phyloP scores from a whole-genome alignment of 768 basidiomycete species.

The Harrya chromipes region DNA sequence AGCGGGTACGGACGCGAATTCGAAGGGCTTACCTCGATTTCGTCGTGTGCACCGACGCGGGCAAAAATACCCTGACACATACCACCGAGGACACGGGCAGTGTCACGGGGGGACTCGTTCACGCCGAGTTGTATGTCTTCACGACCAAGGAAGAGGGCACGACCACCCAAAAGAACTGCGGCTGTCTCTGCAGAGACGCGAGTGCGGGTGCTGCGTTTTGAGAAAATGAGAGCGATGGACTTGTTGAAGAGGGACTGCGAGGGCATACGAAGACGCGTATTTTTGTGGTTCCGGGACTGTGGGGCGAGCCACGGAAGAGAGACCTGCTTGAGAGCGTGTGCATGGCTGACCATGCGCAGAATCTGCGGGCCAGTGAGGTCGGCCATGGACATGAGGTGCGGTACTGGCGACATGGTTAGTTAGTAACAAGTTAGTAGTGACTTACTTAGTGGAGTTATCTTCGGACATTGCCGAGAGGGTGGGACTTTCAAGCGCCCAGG shows the following conservation, averaged over 20 bases:
- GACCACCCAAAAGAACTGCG: conserved; percentile 74
- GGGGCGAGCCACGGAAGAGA: conserved; percentile 70
- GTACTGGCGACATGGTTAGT: conserved; percentile 35
- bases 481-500: conserved; percentile 8
- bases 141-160: conserved; percentile 82
- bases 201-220: conserved; percentile 92
- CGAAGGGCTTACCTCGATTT: conserved; percentile 71
- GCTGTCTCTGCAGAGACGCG: conserved; percentile 87
- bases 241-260: conserved; percentile 78
- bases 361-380: conserved; percentile 82
- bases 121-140: conserved; percentile 96
- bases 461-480: conserved; percentile 11
- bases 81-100: conserved; percentile 83
- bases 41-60: conserved; percentile 87
- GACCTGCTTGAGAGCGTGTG: conserved; percentile 59
- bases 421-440: neutral
- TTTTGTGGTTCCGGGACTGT: conserved; percentile 31
- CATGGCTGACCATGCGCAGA: conserved; percentile 56
- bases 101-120: conserved; percentile 84
- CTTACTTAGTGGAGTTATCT: neutral
- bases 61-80: conserved; percentile 99
- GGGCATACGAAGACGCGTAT: conserved; percentile 50
- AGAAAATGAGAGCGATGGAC: conserved; percentile 86
- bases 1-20: neutral
- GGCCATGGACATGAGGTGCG: conserved; percentile 85